Evolutionary conservation across 148 eudicot genomes (phyloP).

Genomic region (Heliamphora exappendiculata): DNA sequence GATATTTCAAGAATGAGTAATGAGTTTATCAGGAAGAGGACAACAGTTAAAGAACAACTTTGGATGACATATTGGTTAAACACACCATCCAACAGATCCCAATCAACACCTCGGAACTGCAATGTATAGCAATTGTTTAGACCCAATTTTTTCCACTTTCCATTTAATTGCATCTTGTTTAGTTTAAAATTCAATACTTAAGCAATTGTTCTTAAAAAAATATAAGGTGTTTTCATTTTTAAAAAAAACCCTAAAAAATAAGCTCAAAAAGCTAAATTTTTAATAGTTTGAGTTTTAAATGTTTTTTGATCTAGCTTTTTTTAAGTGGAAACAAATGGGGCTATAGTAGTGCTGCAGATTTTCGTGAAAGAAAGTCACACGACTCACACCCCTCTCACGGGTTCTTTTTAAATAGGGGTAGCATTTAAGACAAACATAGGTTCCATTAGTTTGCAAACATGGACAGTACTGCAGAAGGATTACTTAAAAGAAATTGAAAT

Average conservation of each 20-base stretch:
- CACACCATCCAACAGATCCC: background rate
- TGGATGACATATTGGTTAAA: background rate
- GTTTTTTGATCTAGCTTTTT: too few relatives aligned
- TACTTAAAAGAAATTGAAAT: background rate
- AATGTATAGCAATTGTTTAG: background rate
- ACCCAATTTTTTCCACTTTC: too few relatives aligned
- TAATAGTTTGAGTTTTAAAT: too few relatives aligned
- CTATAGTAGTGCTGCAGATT: background rate
- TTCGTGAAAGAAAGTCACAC: background rate
- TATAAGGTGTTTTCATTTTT: too few relatives aligned
- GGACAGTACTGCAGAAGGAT: background rate
- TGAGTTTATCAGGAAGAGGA: background rate
- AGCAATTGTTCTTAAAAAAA: too few relatives aligned
- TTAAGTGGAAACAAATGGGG: too few relatives aligned
- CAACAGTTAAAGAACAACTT: background rate
- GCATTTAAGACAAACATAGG: background rate
- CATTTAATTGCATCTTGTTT: too few relatives aligned
- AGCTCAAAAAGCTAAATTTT: too few relatives aligned
- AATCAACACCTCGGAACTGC: background rate
- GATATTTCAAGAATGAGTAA: background rate
- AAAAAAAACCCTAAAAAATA: too few relatives aligned
- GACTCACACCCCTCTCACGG: background rate
- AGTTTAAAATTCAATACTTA: too few relatives aligned
- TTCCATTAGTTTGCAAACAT: background rate
- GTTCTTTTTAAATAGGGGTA: background rate